Evolutionary conservation across 2,329 filamentous ascomycete genomes (phyloP).

Genomic region (Diaporthe aspalathi): DNA sequence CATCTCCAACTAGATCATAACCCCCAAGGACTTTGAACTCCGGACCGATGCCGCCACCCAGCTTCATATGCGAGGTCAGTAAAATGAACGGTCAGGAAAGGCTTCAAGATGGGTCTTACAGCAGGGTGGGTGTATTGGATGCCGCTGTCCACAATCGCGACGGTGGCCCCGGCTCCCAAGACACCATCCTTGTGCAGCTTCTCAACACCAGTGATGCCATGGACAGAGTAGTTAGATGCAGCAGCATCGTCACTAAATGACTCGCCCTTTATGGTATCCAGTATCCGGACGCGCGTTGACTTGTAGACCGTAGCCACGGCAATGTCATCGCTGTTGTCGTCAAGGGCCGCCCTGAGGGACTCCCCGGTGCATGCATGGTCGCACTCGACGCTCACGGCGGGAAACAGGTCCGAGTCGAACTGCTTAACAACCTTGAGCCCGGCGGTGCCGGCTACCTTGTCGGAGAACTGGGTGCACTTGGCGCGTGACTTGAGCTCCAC

Average conservation of each 20-base stretch:
- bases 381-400: conserved; percentile 36
- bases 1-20: conserved; percentile 38
- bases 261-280: conserved; percentile 31
- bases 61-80: background rate
- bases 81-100: background rate
- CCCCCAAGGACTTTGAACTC: conserved; percentile 37
- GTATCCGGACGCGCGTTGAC: conserved; percentile 15
- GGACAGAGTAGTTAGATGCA: conserved; percentile 41
- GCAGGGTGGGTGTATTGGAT: conserved; percentile 42
- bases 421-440: conserved; percentile 20
- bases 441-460: background rate
- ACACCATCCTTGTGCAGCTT: conserved; percentile 40
- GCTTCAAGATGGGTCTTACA: conserved; percentile 1
- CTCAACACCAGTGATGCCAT: conserved; percentile 41
- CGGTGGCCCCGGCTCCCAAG: conserved; percentile 40
- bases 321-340: conserved; percentile 15
- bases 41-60: conserved; percentile 37
- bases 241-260: conserved; percentile 20
- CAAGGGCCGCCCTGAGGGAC: conserved; percentile 29
- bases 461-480: background rate
- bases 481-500: conserved; percentile 20
- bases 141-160: conserved; percentile 43
- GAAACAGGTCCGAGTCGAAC: conserved; percentile 37
- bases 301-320: conserved; percentile 3
- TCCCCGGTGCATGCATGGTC: conserved; percentile 30